These are phyloP conservation scores for Acidiella bohemica DNA, from an alignment of 495 filamentous ascomycete species.

Conservation along the genomic window DNA sequence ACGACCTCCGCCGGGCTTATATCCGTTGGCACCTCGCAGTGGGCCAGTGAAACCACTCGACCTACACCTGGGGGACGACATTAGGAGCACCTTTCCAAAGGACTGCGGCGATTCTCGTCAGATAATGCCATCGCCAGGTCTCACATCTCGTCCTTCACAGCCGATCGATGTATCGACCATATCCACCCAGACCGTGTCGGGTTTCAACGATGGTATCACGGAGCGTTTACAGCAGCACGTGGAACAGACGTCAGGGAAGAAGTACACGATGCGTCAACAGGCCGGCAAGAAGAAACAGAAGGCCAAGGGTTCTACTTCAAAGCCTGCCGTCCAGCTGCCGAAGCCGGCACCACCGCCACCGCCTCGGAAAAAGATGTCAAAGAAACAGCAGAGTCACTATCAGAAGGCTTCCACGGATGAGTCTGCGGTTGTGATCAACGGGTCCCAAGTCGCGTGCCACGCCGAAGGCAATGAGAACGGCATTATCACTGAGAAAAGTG, in stretches of 20 bases:
- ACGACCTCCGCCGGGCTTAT: not conserved
- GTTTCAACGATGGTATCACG: not conserved
- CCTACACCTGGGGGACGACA: not conserved
- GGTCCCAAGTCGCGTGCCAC: not conserved
- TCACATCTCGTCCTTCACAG: not conserved
- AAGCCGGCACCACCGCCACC: not conserved
- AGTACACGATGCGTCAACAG: slow-evolving; percentile 15
- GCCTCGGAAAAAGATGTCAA: not conserved
- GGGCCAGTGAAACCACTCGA: too few species aligned
- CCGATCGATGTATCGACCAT: not conserved
- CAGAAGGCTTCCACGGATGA: not conserved
- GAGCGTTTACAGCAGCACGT: slow-evolving; percentile 6
- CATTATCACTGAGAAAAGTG: too few species aligned
- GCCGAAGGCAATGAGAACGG: not conserved
- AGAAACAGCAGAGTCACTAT: not conserved
- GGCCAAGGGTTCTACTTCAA: not conserved
- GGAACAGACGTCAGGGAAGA: not conserved
- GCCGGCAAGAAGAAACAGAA: slow-evolving; percentile 1
- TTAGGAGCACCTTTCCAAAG: not conserved
- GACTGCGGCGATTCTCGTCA: not conserved
- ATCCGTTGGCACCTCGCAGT: not conserved
- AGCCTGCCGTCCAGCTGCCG: slow-evolving; percentile 1
- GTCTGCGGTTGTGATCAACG: too few species aligned
- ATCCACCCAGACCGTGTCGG: not conserved
- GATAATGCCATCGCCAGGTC: not conserved